These are phyloP conservation scores for Mortierella sp. DNA, from an alignment of 371 early-diverging fungal genomes.

Conservation along the genomic window DNA sequence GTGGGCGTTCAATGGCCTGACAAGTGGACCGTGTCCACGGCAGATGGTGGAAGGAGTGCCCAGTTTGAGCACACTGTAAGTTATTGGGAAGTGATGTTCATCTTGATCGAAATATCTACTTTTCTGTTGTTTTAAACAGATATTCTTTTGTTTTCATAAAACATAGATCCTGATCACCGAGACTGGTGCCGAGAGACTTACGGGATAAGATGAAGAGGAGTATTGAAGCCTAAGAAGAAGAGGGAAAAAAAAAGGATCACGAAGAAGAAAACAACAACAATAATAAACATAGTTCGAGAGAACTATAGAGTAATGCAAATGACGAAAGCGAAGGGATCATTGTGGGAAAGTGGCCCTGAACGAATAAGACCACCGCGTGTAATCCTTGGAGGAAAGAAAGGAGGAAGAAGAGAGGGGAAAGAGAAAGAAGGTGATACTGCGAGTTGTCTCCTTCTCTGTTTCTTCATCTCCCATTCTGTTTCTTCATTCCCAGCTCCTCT, in stretches of 20 bases:
- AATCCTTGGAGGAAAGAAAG: background rate
- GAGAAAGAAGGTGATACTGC: background rate
- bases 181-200: slow-evolving; percentile 80
- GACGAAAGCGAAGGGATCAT: background rate
- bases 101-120: background rate
- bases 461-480: background rate
- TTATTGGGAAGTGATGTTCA: background rate
- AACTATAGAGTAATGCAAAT: background rate
- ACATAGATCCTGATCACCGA: slow-evolving; percentile 71
- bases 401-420: background rate
- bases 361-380: too few species aligned
- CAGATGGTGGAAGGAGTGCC: slow-evolving; percentile 88
- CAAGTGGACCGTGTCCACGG: slow-evolving; percentile 87
- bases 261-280: background rate
- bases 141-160: background rate
- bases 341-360: background rate
- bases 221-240: background rate
- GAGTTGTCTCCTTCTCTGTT: background rate
- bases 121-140: too few species aligned
- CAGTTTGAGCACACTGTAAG: slow-evolving; percentile 90
- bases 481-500: background rate
- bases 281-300: background rate
- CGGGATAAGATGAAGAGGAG: slow-evolving; percentile 49
- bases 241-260: background rate
- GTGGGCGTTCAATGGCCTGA: slow-evolving; percentile 86